Evolutionary conservation across 331 rosid genomes (phyloP), one percentile per base, ranked within the genome.

Genomic region (Ulmus americana): DNA sequence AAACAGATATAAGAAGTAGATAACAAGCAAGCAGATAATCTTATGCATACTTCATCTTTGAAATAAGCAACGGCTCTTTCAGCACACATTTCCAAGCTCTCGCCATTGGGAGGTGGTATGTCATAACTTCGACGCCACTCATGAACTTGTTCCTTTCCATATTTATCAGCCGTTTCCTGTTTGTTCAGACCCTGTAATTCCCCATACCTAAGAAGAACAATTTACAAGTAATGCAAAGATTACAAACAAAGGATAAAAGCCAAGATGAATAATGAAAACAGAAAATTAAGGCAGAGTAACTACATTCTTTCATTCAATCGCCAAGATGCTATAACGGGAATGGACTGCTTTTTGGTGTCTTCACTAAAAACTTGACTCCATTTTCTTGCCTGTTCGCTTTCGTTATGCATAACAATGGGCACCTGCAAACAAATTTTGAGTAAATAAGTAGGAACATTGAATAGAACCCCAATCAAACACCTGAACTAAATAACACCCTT

Each of bases 31-130:
- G 59, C 72, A 54, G 49, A 3, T 1, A 28, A 39, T 48, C 35
- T 61, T 63, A 35, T 66, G 70, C 87, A 12, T 81, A 92, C 99
- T n/a, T 84, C 83, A 42, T 90, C 95, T 75, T 81, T 87, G 65
- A 94, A 94, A 82, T 94, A 94, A 70, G 97, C 99, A 81, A 94
- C 99, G 15, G 97, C 99, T 82, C 97, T 84, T 76, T 94, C 68
- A 55, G 99, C 99, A 73, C 97, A 94, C 99, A 94, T 90, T 78
- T 94, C 95, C 91, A 94, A 85, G 73, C 99, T 94, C 85, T 94
- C 99, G 59, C 97, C 99, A 74, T 87, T 85, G 13, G 99, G 99
- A 67, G 99, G 99, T 47, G 99, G 95, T 47, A 73, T 80, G 61
- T 94, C 97, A 49, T 87, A 94, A 82, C 99, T 90, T 65, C 99